Evolutionary conservation across 2,329 filamentous ascomycete species (phyloP), one percentile per base, ranked within the genome.

Genomic region (Penicillium sp.): DNA sequence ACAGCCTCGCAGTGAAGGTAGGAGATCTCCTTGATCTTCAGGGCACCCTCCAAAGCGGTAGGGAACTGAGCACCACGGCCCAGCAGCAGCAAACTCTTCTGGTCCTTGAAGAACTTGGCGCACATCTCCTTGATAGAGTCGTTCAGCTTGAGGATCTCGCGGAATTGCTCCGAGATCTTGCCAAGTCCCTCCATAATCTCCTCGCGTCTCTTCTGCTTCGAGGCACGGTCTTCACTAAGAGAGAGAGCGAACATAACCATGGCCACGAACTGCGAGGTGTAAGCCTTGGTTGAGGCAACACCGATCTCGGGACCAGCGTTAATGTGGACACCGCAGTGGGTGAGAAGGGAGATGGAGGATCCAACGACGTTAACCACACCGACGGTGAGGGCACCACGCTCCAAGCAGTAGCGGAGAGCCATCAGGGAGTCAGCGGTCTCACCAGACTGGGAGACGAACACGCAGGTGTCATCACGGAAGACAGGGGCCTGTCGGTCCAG

Each of bases 21-120:
- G 16, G 93, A 97, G 70, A 99, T 99, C 81, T 99, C 94, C 86
- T 99, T 99, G 79, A 99, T 99, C 84, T 99, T 99, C 66, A 99
- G 83, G 46, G 94, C 94, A 78, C 85, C 94, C 82, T 99, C 94
- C 19, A 99, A 87, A 52, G 94, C 94, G 67, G 94, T 99, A 56
- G 93, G 70, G 82, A 92, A 96, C 80, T 99, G 94, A 73, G 91
- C 91, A 66, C 94, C 94, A 82, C 94, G 90, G 58, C 94, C 94
- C 58, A 99, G 85, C 51, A 99, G 86, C 59, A 99, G 83, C 69
- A 99, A 79, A 63, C 90, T 95, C 87, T 97, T 97, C 79, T 99
- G 94, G 80, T 96, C 85, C 84, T 96, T 92, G 86, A 99, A 91
- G 59, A 86, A 92, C 74, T 92, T 91, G 71, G 89, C 83, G 79